Conservation (phyloP, 2,329 filamentous ascomycete species). For the Trichoderma koningiopsis region DNA sequence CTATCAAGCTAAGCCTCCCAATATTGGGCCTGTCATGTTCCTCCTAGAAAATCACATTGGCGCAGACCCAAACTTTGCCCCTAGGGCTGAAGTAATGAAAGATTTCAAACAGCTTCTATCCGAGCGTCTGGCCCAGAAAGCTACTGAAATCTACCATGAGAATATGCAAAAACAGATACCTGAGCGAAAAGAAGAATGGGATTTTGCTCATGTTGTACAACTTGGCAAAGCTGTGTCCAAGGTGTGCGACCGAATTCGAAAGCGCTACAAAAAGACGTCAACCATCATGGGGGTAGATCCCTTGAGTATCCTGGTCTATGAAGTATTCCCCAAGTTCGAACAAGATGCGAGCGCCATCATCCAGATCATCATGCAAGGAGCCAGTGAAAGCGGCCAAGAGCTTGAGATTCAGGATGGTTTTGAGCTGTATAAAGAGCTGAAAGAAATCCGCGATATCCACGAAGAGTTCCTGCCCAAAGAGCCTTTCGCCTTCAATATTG, state of each 20-base stretch:
- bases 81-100: conserved; percentile 67
- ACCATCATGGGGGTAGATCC: conserved; percentile 77
- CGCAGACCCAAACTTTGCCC: conserved; percentile 73
- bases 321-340: conserved; percentile 87
- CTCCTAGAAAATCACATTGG: conserved; percentile 82
- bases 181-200: conserved; percentile 78
- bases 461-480: conserved; percentile 69
- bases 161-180: conserved; percentile 81
- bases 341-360: conserved; percentile 86
- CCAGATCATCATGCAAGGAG: conserved; percentile 73
- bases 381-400: conserved; percentile 69
- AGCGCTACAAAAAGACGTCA: conserved; percentile 85
- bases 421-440: conserved; percentile 85
- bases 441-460: conserved; percentile 82
- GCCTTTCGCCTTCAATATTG: conserved; percentile 84
- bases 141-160: conserved; percentile 75
- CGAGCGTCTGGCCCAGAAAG: conserved; percentile 72
- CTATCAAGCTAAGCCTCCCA: conserved; percentile 84
- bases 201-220: conserved; percentile 87
- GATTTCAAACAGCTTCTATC: conserved; percentile 72
- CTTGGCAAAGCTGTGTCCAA: conserved; percentile 85
- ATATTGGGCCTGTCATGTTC: conserved; percentile 77
- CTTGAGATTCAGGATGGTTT: conserved; percentile 91
- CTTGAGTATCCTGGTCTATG: conserved; percentile 72
- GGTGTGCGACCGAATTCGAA: conserved; percentile 84